phyloP scores from a whole-genome alignment of 1,284 basidiomycete species.

The Ganoderma multipileum region DNA sequence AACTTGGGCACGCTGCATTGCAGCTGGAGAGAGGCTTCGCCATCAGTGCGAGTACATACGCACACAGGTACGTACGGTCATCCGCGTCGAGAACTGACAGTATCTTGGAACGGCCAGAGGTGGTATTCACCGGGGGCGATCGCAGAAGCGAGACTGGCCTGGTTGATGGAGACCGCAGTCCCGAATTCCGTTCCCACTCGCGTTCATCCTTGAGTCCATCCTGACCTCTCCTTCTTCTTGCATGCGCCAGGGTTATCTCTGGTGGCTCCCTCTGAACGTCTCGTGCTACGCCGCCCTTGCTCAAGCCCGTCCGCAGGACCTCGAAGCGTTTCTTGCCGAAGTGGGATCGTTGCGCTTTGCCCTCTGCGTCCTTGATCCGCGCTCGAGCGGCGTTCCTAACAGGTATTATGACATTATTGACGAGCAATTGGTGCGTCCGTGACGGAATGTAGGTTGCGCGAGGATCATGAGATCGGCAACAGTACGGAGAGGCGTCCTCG shows the following conservation, averaged over 20 bases:
- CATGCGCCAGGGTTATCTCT: slow-evolving; percentile 38
- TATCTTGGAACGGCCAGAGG: slow-evolving; percentile 29
- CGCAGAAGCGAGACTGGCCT: slow-evolving; percentile 1
- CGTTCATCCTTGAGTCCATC: neutral
- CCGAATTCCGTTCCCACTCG: neutral
- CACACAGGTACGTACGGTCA: slow-evolving; percentile 31
- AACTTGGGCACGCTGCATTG: slow-evolving; percentile 14
- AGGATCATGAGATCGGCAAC: neutral
- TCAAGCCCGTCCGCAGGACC: slow-evolving; percentile 50
- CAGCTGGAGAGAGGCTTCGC: slow-evolving; percentile 37
- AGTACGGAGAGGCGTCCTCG: neutral
- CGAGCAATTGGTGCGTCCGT: neutral
- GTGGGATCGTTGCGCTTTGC: slow-evolving; percentile 57
- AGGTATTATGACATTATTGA: neutral
- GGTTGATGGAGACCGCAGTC: neutral
- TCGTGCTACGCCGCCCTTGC: slow-evolving; percentile 19
- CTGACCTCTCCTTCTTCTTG: slow-evolving; percentile 22
- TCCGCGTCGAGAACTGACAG: slow-evolving; percentile 34
- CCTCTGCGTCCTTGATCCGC: slow-evolving; percentile 54
- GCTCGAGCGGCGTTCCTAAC: slow-evolving; percentile 61
- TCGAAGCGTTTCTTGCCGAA: slow-evolving; percentile 63
- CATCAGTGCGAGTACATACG: slow-evolving; percentile 7
- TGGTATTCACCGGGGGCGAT: slow-evolving; percentile 10
- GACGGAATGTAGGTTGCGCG: neutral
- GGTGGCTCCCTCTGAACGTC: slow-evolving; percentile 5